These are phyloP conservation scores for Arthrobotrys conoides DNA, from an alignment of 2,329 filamentous ascomycete genomes.

Conservation along the genomic window DNA sequence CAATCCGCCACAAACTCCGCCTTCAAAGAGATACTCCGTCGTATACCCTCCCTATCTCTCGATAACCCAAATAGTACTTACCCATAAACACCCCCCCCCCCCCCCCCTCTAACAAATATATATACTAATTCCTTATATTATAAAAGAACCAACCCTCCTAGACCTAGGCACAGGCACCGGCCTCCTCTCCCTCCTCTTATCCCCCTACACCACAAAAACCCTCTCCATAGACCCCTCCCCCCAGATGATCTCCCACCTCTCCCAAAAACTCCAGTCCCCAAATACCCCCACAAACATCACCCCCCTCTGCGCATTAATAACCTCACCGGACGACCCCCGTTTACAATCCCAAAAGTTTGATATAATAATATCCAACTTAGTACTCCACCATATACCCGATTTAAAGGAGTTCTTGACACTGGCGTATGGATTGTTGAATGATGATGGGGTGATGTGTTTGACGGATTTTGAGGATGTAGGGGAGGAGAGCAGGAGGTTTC, in stretches of 20 bases:
- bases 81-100: not conserved
- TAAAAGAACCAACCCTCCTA: slow-evolving; percentile 68
- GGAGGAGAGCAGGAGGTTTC: slow-evolving; percentile 71
- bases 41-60: slow-evolving; percentile 35
- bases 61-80: slow-evolving; percentile 37
- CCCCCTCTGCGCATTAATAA: slow-evolving; percentile 70
- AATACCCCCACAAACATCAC: slow-evolving; percentile 70
- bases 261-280: slow-evolving; percentile 67
- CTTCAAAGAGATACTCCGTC: slow-evolving; percentile 68
- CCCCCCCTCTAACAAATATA: not conserved
- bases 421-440: slow-evolving; percentile 69
- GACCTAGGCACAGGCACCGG: slow-evolving; percentile 74
- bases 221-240: slow-evolving; percentile 72
- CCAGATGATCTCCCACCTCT: slow-evolving; percentile 72
- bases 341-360: slow-evolving; percentile 68
- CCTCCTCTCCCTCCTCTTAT: slow-evolving; percentile 70
- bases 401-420: slow-evolving; percentile 68
- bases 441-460: slow-evolving; percentile 70
- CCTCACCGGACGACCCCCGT: slow-evolving; percentile 68
- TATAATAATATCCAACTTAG: slow-evolving; percentile 71
- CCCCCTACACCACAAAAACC: slow-evolving; percentile 69
- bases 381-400: slow-evolving; percentile 72
- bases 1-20: slow-evolving; percentile 69
- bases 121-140: not conserved
- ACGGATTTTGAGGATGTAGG: slow-evolving; percentile 75